Evolutionary conservation across 2,329 filamentous ascomycete species (phyloP).

Genomic region (Coniochaeta sp.): DNA sequence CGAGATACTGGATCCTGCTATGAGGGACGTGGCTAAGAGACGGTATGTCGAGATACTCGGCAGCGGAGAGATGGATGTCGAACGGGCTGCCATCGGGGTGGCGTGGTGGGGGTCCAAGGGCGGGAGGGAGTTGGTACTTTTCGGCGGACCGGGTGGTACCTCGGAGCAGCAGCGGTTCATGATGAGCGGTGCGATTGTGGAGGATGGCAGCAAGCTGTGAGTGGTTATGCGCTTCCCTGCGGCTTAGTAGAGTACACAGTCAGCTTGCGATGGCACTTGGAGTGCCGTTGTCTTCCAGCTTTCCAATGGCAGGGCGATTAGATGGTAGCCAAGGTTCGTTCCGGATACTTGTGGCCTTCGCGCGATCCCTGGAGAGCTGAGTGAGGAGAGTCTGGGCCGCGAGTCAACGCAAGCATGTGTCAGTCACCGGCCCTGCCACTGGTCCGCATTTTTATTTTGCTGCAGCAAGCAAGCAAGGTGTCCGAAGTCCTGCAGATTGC

Average conservation of each 20-base stretch:
- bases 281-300: background rate
- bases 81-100: slow-evolving; percentile 69
- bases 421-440: background rate
- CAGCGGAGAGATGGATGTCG: slow-evolving; percentile 81
- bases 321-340: background rate
- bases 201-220: slow-evolving; percentile 28
- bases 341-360: background rate
- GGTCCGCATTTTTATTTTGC: background rate
- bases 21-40: slow-evolving; percentile 58
- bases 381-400: background rate
- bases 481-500: background rate
- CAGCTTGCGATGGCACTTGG: background rate
- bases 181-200: slow-evolving; percentile 48
- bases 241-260: background rate
- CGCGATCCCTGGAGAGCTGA: background rate
- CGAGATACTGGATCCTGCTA: slow-evolving; percentile 48
- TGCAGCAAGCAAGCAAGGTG: background rate
- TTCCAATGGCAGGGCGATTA: background rate
- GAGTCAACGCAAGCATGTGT: background rate
- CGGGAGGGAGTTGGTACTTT: slow-evolving; percentile 42
- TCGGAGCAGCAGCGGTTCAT: slow-evolving; percentile 23
- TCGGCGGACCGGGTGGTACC: slow-evolving; percentile 15
- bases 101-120: slow-evolving; percentile 72
- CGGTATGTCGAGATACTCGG: slow-evolving; percentile 75
- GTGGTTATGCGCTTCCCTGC: background rate